Conservation (phyloP, 495 filamentous ascomycete species). For the Podospora pseudocomata region DNA sequence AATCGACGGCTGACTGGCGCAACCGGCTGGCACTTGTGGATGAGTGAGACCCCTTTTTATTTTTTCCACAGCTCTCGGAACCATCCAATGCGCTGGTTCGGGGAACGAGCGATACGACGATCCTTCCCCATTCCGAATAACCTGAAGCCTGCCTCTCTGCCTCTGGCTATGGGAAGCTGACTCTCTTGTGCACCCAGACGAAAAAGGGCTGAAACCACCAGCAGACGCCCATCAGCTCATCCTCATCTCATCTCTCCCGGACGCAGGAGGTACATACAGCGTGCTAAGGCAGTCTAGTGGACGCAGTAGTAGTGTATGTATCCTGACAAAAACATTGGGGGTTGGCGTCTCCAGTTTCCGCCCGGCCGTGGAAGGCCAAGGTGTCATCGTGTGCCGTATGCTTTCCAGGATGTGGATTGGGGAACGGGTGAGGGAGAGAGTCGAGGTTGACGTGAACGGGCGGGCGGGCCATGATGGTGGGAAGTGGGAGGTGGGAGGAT, state of each 20-base stretch:
- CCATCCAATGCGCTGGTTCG: neutral
- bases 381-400: neutral
- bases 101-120: neutral
- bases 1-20: neutral
- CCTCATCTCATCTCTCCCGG: neutral
- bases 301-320: neutral
- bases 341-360: neutral
- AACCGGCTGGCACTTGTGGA: neutral
- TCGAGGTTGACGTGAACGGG: constrained; percentile 5
- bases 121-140: neutral
- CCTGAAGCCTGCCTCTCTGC: neutral
- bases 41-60: neutral
- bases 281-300: neutral
- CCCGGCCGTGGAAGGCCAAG: neutral
- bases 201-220: constrained; percentile 4
- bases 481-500: neutral
- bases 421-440: neutral
- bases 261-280: neutral
- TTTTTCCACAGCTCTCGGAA: neutral
- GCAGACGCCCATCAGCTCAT: constrained; percentile 4
- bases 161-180: neutral
- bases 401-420: neutral
- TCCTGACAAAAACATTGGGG: too few species aligned
- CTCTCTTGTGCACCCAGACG: constrained; percentile 13
- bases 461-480: constrained; percentile 1